These are phyloP conservation scores for Penicillium psychrosexuale DNA, from an alignment of 2,329 filamentous ascomycete species.

Conservation along the genomic window DNA sequence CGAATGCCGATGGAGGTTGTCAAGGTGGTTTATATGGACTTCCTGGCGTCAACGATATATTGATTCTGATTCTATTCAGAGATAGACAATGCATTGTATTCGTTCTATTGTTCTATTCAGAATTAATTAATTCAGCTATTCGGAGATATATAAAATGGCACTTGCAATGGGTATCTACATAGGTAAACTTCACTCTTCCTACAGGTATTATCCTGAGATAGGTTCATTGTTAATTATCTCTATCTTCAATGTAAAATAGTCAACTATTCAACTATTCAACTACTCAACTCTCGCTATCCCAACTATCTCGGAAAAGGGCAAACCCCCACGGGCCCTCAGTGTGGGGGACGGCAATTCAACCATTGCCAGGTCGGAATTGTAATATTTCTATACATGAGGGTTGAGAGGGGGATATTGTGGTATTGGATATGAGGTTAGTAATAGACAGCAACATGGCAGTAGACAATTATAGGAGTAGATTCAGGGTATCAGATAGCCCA, in stretches of 20 bases:
- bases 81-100: neutral
- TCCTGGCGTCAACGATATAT: neutral
- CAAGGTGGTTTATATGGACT: neutral
- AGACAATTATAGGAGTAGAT: neutral
- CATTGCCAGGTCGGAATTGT: neutral
- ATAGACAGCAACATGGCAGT: neutral
- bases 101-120: neutral
- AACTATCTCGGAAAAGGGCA: neutral
- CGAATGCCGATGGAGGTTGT: neutral
- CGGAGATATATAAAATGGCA: neutral
- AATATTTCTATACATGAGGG: neutral
- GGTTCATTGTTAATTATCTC: neutral
- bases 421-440: neutral
- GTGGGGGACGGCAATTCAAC: conserved; percentile 3
- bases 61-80: neutral
- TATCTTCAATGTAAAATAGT: neutral
- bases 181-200: neutral
- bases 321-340: neutral
- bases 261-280: too few relatives aligned
- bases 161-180: too few relatives aligned
- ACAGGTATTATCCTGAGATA: neutral
- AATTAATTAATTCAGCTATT: neutral
- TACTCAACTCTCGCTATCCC: neutral
- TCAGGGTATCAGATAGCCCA: neutral
- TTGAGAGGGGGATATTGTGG: neutral